Percentiles rank a stretch among this genome's conserved stretches.
phyloP scores from a whole-genome alignment of 1,139 yeast species.

The Pichia sp. region DNA sequence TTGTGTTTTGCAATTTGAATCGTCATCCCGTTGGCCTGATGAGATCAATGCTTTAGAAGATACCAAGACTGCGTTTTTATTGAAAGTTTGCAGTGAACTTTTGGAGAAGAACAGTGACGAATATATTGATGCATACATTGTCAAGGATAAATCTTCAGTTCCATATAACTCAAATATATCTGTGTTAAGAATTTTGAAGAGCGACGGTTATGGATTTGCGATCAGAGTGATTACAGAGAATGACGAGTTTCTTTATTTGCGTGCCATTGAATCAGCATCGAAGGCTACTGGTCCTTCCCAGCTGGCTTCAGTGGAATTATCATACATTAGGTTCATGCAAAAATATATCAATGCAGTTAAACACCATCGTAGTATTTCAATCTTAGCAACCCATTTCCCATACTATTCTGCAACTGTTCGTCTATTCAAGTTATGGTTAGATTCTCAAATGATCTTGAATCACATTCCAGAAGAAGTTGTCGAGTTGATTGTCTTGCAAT shows the following conservation, averaged over 20 bases:
- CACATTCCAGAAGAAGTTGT: constrained; percentile 75
- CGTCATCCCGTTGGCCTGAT: constrained; percentile 94
- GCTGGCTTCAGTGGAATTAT: constrained; percentile 55
- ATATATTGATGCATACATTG: constrained; percentile 52
- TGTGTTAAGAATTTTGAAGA: constrained; percentile 64
- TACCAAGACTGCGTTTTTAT: constrained; percentile 82
- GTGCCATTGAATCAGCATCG: constrained; percentile 58
- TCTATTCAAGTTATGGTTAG: constrained; percentile 84
- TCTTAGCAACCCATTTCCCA: constrained; percentile 68
- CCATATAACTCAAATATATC: constrained; percentile 57
- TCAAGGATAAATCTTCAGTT: constrained; percentile 55
- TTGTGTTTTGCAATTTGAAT: constrained; percentile 79
- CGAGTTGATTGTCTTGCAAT: constrained; percentile 77
- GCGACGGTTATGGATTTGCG: constrained; percentile 83
- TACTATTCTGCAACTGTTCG: constrained; percentile 78
- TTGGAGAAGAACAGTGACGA: constrained; percentile 38
- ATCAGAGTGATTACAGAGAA: constrained; percentile 73
- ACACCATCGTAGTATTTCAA: constrained; percentile 74
- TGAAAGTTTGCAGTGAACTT: constrained; percentile 59
- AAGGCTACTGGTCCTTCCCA: constrained; percentile 42
- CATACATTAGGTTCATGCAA: constrained; percentile 62
- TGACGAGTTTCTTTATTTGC: constrained; percentile 67
- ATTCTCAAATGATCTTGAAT: constrained; percentile 57
- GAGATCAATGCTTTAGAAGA: constrained; percentile 80
- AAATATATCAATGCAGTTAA: constrained; percentile 66